phyloP scores from a whole-genome alignment of 305 asterid genomes.

The Coffea humblotiana region DNA sequence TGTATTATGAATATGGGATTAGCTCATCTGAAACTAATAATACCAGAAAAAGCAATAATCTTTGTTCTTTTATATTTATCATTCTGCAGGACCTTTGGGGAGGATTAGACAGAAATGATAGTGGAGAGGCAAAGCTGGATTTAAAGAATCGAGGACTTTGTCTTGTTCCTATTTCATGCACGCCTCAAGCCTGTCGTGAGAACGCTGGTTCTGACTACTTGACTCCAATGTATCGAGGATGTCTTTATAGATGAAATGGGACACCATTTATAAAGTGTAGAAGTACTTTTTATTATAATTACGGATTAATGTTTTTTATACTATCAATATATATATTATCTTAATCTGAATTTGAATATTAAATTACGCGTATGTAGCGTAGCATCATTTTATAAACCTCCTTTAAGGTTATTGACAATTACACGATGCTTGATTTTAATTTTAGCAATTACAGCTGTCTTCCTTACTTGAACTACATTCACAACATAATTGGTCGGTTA shows the following conservation, averaged over 20 bases:
- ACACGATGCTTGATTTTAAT: no score
- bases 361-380: no score
- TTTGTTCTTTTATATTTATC: background rate
- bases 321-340: no score
- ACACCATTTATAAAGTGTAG: background rate
- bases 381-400: no score
- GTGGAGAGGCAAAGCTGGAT: constrained; percentile 15
- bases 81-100: constrained; percentile 26
- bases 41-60: background rate
- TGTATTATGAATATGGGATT: background rate
- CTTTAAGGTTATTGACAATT: no score
- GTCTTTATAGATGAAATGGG: background rate
- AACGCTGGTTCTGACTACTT: constrained; percentile 23
- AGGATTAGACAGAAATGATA: constrained; percentile 23
- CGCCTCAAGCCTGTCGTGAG: constrained; percentile 31
- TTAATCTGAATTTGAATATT: no score
- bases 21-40: background rate
- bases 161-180: constrained; percentile 32
- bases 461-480: no score
- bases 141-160: constrained; percentile 38
- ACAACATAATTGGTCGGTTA: no score
- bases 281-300: no score
- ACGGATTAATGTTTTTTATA: no score
- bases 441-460: no score
- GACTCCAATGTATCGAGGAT: constrained; percentile 32